Base-by-base conservation (phyloP, 2,329 filamentous ascomycete species). In the Sporothrix brasiliensis region DNA sequence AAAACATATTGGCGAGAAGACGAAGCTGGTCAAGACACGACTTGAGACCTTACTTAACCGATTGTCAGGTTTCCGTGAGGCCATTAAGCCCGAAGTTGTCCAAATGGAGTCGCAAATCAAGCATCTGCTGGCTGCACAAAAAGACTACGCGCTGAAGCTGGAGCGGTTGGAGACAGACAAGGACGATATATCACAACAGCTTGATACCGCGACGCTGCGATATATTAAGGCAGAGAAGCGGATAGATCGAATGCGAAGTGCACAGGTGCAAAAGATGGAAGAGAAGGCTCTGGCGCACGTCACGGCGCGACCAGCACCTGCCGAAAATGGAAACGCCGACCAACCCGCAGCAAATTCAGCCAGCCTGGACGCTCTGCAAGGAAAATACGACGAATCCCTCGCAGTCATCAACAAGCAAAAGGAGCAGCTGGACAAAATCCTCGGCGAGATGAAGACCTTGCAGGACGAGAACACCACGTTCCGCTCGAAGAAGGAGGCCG, bases 221-320 rank as follows among this genome's bases (percentile, higher is more conserved):
- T 98, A 97, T 77, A 92, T 98, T 83, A 92, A 96, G 75, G 95
- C 95, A 0, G 95, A 99, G 79, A 96, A 97, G 83, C 95, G 93
- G 78, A 84, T 98, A 68, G 95, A 99, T 78, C 89, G 95, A 56
- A 88, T 91, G 30, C 94, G 92, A 80, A 99, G 95, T 77, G 83
- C 89, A 19, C 93, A 97, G 70, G 93, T 97, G 1, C 92, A 94
- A 73, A 97, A 97, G 78, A 81, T 99, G 72, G 95, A 98, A 79
- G 91, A 93, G 76, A 92, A 97, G 80, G 93, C 94, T 44, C 87
- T 94, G 67, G 86, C 92, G 71, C 90, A 90, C 70, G 88, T 87
- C 16, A 81, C 85, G 7, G 83, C 81, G 76, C 77, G 79, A 5
- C 78, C 84, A 77, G 80, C 77, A 27, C 39, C 71, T 14, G 82